Evolutionary conservation across 495 filamentous ascomycete genomes (phyloP).

Genomic region (Daldinia bambusicola): DNA sequence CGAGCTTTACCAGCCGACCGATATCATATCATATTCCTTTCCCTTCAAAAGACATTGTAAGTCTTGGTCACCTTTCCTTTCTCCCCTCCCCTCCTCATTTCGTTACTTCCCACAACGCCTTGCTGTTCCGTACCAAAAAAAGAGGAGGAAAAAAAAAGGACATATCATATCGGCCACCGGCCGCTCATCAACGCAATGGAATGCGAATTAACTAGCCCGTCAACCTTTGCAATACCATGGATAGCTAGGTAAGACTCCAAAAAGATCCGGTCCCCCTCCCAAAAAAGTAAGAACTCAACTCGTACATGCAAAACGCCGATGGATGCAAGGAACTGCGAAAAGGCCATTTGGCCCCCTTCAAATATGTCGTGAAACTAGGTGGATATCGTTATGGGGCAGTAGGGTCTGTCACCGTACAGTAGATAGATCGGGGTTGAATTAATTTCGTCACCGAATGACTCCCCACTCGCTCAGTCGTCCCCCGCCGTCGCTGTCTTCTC

Average conservation of each 20-base stretch:
- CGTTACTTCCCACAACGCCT: conserved; percentile 33
- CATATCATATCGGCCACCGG: conserved; percentile 5
- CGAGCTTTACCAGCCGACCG: conserved; percentile 6
- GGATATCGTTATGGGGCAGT: conserved; percentile 17
- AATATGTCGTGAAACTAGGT: conserved; percentile 38
- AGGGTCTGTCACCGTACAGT: conserved; percentile 25
- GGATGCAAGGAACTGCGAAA: conserved; percentile 35
- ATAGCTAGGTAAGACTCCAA: conserved; percentile 19
- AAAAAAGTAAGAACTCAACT: conserved; percentile 9
- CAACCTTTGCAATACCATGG: conserved; percentile 11
- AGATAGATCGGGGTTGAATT: conserved; percentile 14
- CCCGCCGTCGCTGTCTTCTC: conserved; percentile 60
- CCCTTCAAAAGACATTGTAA: conserved; percentile 5
- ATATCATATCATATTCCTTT: conserved; percentile 5
- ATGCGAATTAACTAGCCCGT: conserved; percentile 26
- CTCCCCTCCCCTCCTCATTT: not conserved
- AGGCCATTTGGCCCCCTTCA: not conserved
- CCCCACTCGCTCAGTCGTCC: conserved; percentile 74
- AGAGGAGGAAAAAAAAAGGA: conserved; percentile 2
- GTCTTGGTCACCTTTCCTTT: not conserved
- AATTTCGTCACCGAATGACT: conserved; percentile 68
- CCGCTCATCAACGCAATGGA: conserved; percentile 14
- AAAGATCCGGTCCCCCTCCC: conserved; percentile 12
- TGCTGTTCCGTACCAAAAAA: conserved; percentile 31
- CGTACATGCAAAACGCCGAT: conserved; percentile 39